Percentiles rank a stretch among this genome's conserved stretches.
Conservation (phyloP, 2,329 filamentous ascomycete genomes). For the Penicillium sp. region DNA sequence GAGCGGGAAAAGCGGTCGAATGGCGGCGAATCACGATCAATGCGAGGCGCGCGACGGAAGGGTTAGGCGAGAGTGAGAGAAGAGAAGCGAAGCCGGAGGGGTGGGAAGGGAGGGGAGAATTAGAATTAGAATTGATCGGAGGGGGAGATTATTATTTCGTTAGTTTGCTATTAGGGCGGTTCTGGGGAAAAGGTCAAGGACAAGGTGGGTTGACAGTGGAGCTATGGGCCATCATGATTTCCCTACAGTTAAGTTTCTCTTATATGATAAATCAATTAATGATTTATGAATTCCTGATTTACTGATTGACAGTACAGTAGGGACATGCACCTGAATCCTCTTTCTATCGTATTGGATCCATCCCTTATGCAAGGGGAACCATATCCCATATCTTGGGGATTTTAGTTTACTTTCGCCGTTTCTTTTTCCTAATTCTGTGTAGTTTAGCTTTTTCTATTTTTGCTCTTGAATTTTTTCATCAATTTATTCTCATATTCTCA, state of each 20-base stretch:
- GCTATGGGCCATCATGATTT: slow-evolving; percentile 5
- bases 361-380: slow-evolving; percentile 7
- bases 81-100: slow-evolving; percentile 1
- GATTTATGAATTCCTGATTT: not conserved
- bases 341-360: not conserved
- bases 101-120: not conserved
- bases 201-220: slow-evolving; percentile 17
- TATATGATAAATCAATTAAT: not conserved
- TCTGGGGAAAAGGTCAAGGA: slow-evolving; percentile 18
- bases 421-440: not conserved
- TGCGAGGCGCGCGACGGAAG: not conserved
- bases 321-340: no score
- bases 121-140: slow-evolving; percentile 1
- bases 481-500: no score
- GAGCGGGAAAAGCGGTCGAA: slow-evolving; percentile 4
- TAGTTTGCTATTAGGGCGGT: slow-evolving; percentile 16
- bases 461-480: not conserved
- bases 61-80: not conserved
- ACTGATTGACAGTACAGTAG: not conserved
- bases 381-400: not conserved
- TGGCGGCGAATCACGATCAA: not conserved
- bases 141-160: slow-evolving; percentile 20
- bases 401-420: not conserved
- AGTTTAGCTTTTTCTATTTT: not conserved
- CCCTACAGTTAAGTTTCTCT: not conserved